Evolutionary conservation across 768 basidiomycete genomes (phyloP).

Genomic region (Lactifluus volemus): DNA sequence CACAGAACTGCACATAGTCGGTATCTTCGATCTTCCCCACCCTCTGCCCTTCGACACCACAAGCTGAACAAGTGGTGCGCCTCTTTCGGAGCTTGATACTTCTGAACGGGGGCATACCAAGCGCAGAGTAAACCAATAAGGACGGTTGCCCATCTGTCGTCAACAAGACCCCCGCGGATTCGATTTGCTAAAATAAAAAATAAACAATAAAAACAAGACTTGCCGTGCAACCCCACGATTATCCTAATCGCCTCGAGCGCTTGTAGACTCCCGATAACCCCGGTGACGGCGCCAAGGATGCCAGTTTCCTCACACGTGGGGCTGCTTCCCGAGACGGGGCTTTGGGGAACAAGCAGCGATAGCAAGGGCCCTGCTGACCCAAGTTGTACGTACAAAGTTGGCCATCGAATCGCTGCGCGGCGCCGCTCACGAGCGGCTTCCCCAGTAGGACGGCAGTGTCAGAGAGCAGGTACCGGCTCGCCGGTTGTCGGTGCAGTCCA

Average conservation of each 20-base stretch:
- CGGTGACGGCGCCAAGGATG: conserved; percentile 82
- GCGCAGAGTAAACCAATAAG: conserved; percentile 67
- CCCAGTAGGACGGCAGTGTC: conserved; percentile 68
- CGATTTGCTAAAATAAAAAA: not conserved
- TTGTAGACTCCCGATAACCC: conserved; percentile 83
- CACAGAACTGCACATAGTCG: conserved; percentile 86
- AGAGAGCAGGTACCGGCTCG: conserved; percentile 88
- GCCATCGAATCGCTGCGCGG: conserved; percentile 80
- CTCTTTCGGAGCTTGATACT: conserved; percentile 71
- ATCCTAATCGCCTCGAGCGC: conserved; percentile 84
- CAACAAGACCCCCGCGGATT: not conserved
- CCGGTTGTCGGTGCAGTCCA: conserved; percentile 94
- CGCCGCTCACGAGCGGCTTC: conserved; percentile 88
- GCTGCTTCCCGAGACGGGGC: conserved; percentile 54
- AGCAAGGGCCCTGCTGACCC: conserved; percentile 71
- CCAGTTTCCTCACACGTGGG: conserved; percentile 87
- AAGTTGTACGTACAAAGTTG: conserved; percentile 74
- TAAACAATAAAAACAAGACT: conserved; percentile 10
- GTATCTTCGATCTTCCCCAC: conserved; percentile 41
- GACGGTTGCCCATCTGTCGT: conserved; percentile 48
- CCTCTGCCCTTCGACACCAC: conserved; percentile 44
- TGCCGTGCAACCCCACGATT: conserved; percentile 59
- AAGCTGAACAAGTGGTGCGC: conserved; percentile 66
- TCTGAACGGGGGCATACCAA: conserved; percentile 65
- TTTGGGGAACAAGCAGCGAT: conserved; percentile 86